A percentile compares a stretch with the other conserved stretches of the same genome.
Evolutionary conservation across 2,329 filamentous ascomycete genomes (phyloP).

Genomic region (Fusarium oligoseptatum): DNA sequence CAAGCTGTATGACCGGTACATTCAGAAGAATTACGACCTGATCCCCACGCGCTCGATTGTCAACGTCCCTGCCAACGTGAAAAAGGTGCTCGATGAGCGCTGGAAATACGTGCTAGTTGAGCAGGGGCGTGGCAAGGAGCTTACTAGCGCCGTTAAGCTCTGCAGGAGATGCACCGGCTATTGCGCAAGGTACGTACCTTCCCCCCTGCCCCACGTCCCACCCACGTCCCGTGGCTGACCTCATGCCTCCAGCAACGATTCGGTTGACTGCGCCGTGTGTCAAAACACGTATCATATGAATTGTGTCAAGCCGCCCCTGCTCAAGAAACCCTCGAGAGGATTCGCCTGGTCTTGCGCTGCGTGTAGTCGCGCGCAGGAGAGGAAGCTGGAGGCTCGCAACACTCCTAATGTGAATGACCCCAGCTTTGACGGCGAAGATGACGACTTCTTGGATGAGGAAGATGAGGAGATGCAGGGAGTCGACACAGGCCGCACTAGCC

Average conservation of each 20-base stretch:
- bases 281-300: slow-evolving; percentile 98
- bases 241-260: slow-evolving; percentile 77
- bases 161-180: slow-evolving; percentile 94
- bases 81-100: slow-evolving; percentile 93
- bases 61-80: slow-evolving; percentile 95
- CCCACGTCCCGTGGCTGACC: slow-evolving; percentile 42
- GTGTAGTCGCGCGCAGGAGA: slow-evolving; percentile 95
- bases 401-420: slow-evolving; percentile 82
- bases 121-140: slow-evolving; percentile 91
- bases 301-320: slow-evolving; percentile 89
- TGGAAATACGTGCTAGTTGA: slow-evolving; percentile 98
- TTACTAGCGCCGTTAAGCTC: slow-evolving; percentile 94
- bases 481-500: slow-evolving; percentile 74
- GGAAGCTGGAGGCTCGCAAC: slow-evolving; percentile 89
- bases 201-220: slow-evolving; percentile 38
- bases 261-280: slow-evolving; percentile 96
- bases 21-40: slow-evolving; percentile 97
- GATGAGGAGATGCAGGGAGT: slow-evolving; percentile 73
- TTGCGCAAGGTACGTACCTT: slow-evolving; percentile 81
- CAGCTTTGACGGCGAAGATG: slow-evolving; percentile 74
- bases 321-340: slow-evolving; percentile 96
- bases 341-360: slow-evolving; percentile 98
- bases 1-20: slow-evolving; percentile 97
- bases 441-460: slow-evolving; percentile 75
- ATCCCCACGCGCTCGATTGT: slow-evolving; percentile 93